Conservation (phyloP, 202 grass and related monocot species). For the Saccharum hybrid region DNA sequence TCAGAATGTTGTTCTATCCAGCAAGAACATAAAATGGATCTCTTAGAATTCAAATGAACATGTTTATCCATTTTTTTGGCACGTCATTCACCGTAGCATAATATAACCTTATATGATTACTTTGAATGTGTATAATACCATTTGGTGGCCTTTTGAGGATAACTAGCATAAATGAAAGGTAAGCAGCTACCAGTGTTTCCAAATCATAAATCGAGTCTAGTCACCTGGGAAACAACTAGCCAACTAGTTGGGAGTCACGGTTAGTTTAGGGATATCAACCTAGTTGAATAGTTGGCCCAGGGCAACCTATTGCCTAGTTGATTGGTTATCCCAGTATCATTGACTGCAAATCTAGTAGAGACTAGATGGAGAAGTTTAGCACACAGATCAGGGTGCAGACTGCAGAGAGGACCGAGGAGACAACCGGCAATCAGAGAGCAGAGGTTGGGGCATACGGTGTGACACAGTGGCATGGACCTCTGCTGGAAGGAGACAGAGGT, state of each 20-base stretch:
- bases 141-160: neutral
- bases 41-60: neutral
- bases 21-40: neutral
- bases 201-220: neutral
- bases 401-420: neutral
- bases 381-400: neutral
- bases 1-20: conserved; percentile 14
- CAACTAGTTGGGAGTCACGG: neutral
- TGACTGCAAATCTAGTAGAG: neutral
- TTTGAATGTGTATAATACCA: neutral
- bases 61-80: conserved; percentile 4
- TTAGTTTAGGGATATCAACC: neutral
- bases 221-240: neutral
- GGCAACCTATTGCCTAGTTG: neutral
- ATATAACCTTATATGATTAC: neutral
- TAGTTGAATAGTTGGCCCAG: neutral
- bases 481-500: neutral
- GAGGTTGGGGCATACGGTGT: neutral
- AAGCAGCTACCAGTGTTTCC: neutral
- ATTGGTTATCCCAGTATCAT: neutral
- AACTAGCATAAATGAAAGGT: conserved; percentile 20
- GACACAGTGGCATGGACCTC: neutral
- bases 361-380: neutral
- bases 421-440: neutral
- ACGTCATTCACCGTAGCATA: neutral